Percentiles rank a stretch among this genome's conserved stretches.
Conservation (phyloP, 2,329 filamentous ascomycete genomes). For the Sporothrix luriei region DNA sequence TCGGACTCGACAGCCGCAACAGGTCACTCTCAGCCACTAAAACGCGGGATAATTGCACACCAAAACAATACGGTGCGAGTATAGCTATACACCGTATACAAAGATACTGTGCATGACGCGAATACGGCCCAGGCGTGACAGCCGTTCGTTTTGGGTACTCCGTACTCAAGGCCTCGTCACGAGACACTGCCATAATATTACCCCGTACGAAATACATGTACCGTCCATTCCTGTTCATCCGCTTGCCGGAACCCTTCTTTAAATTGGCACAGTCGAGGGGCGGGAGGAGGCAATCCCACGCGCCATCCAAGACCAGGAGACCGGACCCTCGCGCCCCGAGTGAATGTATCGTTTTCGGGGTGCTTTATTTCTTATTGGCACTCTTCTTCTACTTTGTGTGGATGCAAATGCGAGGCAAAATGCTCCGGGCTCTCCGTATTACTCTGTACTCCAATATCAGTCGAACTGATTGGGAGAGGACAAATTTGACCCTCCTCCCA, state of each 20-base stretch:
- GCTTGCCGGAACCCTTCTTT: neutral
- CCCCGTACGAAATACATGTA: neutral
- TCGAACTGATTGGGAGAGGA: neutral
- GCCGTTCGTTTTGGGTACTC: neutral
- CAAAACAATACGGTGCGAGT: conserved; percentile 13
- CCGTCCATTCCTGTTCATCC: conserved; percentile 17
- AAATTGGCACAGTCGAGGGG: conserved; percentile 15
- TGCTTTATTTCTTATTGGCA: neutral
- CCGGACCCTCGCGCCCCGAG: neutral
- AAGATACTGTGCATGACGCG: neutral
- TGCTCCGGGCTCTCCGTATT: neutral
- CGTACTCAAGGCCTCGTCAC: neutral
- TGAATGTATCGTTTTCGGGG: neutral
- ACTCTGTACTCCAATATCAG: neutral
- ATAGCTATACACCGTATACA: neutral
- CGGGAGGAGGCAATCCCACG: conserved; percentile 1
- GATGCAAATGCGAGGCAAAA: neutral
- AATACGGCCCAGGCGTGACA: neutral
- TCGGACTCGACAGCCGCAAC: neutral
- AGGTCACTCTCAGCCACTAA: conserved; percentile 1
- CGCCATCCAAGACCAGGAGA: neutral
- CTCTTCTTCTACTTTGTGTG: neutral
- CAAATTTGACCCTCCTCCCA: too few species aligned
- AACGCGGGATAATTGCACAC: neutral
- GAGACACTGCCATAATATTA: neutral